A percentile compares a stretch with the other conserved stretches of the same genome.
Evolutionary conservation across 2,329 filamentous ascomycete genomes (phyloP).

Genomic region (Botrytis tulipae): DNA sequence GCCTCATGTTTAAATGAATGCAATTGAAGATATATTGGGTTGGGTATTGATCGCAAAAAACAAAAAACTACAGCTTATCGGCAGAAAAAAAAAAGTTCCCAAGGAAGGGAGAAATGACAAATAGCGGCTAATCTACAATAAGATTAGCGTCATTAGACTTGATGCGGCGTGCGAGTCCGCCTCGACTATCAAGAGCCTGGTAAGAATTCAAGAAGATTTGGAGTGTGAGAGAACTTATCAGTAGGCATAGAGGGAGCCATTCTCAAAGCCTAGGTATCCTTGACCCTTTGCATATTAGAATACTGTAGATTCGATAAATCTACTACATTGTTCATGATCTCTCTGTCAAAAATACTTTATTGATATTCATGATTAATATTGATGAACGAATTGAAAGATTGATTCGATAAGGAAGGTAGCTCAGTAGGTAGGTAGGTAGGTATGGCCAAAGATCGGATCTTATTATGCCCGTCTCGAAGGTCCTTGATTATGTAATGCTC

Average conservation of each 20-base stretch:
- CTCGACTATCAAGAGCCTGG: neutral
- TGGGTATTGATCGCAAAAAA: neutral
- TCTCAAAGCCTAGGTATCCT: neutral
- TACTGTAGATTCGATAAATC: neutral
- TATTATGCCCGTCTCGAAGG: constrained; percentile 3
- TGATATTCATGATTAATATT: neutral
- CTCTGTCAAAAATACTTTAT: neutral
- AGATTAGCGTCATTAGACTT: neutral
- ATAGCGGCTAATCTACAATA: neutral
- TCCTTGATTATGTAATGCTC: constrained; percentile 11
- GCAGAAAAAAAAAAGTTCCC: constrained; percentile 16
- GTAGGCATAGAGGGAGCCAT: neutral
- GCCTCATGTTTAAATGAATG: constrained; percentile 2
- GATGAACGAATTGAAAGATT: neutral
- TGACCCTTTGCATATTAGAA: neutral
- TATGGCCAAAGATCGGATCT: constrained; percentile 6
- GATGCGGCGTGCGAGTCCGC: neutral
- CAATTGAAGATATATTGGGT: neutral
- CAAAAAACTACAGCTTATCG: constrained; percentile 11
- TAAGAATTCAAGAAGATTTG: neutral
- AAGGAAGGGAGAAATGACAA: constrained; percentile 4
- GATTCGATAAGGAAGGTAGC: neutral
- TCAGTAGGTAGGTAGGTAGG: too few relatives aligned
- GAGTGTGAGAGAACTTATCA: neutral
- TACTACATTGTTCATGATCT: neutral